Base-by-base conservation (phyloP, 2,329 filamentous ascomycete species). In the Aspergillus pseudotamarii region DNA sequence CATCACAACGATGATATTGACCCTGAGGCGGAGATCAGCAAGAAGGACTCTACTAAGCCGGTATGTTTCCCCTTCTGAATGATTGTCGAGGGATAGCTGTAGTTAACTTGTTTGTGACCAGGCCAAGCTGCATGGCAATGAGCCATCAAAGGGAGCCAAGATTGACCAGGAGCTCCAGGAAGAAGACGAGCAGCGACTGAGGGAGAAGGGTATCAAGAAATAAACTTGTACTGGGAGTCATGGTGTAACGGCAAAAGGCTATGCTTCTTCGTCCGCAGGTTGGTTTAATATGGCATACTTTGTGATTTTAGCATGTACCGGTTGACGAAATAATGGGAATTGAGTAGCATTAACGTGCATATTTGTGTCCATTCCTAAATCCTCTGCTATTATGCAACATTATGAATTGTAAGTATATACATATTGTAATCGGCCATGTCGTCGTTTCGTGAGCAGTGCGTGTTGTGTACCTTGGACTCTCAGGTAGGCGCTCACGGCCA, bases 71-170 rank as follows among this genome's bases (percentile, higher is more conserved):
- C 19, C 43, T 16, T 21, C 16, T 30, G 6, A 12, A 9, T 59
- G 45, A 8, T 32, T 19, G 21, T 19, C 2, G 16, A 30, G n/a
- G 14, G 14, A 51, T 26, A 4, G 19, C n/a, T 50, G 45, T 38
- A 46, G 26, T 66, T 73, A 57, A 71, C 34, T 6, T 16, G 9
- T 0, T 12, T 38, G 1, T 66, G 19, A 32, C 10, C 38, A 82
- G 80, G 82, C 82, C 5, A 74, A 64, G 61, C 60, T 79, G 60
- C 82, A 83, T 61, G 82, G 82, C 58, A 79, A 83, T 64, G 67
- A 78, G 50, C 82, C 82, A 6, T 82, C 79, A 9, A 79, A 77
- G 65, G 82, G 82, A 21, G 81, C 82, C 14, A 65, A 81, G 73
- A 77, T 83, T 60, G 82, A 84, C 66, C 78, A 77, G 34, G 77